phyloP scores from a whole-genome alignment of 202 grass and related monocot species.

The Carex arenaria region DNA sequence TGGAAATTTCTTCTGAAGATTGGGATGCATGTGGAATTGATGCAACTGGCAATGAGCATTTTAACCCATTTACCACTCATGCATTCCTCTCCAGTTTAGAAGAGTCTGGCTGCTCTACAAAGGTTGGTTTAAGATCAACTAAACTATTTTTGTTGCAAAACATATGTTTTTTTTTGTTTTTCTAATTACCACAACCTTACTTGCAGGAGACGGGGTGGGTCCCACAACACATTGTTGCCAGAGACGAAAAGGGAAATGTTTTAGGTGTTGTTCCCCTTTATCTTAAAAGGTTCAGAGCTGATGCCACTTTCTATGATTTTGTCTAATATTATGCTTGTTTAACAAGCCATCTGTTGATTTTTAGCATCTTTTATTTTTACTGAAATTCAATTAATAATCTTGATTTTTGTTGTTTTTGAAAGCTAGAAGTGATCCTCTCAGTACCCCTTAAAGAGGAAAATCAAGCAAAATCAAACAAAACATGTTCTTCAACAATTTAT shows the following conservation, averaged over 20 bases:
- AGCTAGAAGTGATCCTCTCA: not conserved
- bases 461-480: not conserved
- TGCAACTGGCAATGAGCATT: constrained; percentile 39
- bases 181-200: not conserved
- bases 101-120: constrained; percentile 73
- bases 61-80: constrained; percentile 88
- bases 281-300: constrained; percentile 74
- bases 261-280: constrained; percentile 98
- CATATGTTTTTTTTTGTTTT: not conserved
- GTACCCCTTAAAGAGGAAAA: not conserved
- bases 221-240: constrained; percentile 88
- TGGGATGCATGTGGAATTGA: constrained; percentile 88
- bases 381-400: not conserved
- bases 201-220: constrained; percentile 99
- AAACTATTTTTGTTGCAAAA: constrained; percentile 14
- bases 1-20: constrained; percentile 60
- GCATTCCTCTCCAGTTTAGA: constrained; percentile 97
- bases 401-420: not conserved
- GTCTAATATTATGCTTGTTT: not conserved
- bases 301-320: constrained; percentile 29
- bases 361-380: constrained; percentile 5
- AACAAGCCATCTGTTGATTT: not conserved
- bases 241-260: constrained; percentile 56
- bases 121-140: constrained; percentile 38
- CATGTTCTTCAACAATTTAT: not conserved